Conservation (phyloP, 768 basidiomycete species). For the Russula sp. region DNA sequence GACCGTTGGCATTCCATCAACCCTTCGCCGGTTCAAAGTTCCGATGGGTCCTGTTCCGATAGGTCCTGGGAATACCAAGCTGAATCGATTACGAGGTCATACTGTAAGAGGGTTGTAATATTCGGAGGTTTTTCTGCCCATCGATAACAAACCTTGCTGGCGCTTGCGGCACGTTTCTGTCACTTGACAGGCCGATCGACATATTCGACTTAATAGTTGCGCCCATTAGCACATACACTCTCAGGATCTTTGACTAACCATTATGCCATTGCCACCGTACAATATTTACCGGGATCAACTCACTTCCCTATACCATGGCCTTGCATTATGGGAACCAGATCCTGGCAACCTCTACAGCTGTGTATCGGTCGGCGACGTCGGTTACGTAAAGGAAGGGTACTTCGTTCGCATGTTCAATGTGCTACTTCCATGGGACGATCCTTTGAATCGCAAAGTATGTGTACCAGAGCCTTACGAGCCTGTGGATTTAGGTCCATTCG, state of each 20-base stretch:
- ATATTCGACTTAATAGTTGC: background rate
- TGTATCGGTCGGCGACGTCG: slow-evolving; percentile 23
- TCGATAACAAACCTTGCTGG: too few relatives aligned
- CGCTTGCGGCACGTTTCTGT: background rate
- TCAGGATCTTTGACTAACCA: background rate
- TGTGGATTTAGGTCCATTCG: slow-evolving; percentile 1
- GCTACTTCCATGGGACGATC: slow-evolving; percentile 4
- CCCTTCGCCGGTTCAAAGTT: too few relatives aligned
- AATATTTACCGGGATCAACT: slow-evolving; percentile 23
- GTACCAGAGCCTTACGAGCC: background rate
- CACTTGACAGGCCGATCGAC: background rate
- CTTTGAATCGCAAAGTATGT: background rate
- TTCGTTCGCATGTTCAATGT: slow-evolving; percentile 23
- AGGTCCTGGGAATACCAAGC: too few relatives aligned
- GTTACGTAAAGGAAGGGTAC: slow-evolving; percentile 19
- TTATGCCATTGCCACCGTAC: slow-evolving; percentile 13
- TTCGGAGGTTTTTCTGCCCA: background rate
- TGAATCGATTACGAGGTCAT: background rate
- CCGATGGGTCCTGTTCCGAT: too few relatives aligned
- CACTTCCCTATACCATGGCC: slow-evolving; percentile 19
- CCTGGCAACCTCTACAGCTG: slow-evolving; percentile 18
- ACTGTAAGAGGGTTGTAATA: background rate
- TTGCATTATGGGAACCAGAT: slow-evolving; percentile 24
- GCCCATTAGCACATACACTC: background rate
- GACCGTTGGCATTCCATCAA: too few relatives aligned